A percentile compares a stretch with the other conserved stretches of the same genome.
Evolutionary conservation across 1,284 basidiomycete species (phyloP).

Genomic region (Fistulinella cinereoalba): DNA sequence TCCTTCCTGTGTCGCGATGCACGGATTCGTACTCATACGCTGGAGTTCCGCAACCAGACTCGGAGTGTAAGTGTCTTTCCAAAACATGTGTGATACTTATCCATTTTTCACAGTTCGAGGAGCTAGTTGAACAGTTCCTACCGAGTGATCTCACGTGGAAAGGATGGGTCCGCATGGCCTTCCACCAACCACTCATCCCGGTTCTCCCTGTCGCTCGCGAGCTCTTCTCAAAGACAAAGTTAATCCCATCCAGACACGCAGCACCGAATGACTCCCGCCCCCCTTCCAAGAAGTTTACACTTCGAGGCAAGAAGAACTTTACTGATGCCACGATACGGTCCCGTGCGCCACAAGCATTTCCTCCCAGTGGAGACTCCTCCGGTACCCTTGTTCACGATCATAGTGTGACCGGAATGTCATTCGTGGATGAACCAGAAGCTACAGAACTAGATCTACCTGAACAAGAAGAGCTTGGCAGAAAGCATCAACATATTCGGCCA

Average conservation of each 20-base stretch:
- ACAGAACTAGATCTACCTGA: slow-evolving; percentile 4
- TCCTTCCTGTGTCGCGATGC: slow-evolving; percentile 74
- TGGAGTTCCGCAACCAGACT: slow-evolving; percentile 86
- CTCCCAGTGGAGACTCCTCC: slow-evolving; percentile 16
- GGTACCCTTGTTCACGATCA: not conserved
- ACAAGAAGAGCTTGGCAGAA: slow-evolving; percentile 8
- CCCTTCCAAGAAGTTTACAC: slow-evolving; percentile 22
- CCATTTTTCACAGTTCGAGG: slow-evolving; percentile 58
- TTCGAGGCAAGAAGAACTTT: slow-evolving; percentile 21
- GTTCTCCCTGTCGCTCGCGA: slow-evolving; percentile 73
- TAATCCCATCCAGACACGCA: slow-evolving; percentile 50
- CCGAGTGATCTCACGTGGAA: slow-evolving; percentile 73
- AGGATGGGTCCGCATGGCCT: slow-evolving; percentile 80
- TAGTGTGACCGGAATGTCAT: slow-evolving; percentile 10
- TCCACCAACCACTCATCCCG: slow-evolving; percentile 70
- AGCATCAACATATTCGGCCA: slow-evolving; percentile 20
- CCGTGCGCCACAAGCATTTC: slow-evolving; percentile 17
- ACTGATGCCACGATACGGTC: slow-evolving; percentile 13
- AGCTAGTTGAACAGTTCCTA: slow-evolving; percentile 78
- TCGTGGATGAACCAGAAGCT: slow-evolving; percentile 27
- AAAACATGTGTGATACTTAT: slow-evolving; percentile 3
- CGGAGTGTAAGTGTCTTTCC: slow-evolving; percentile 63
- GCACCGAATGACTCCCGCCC: slow-evolving; percentile 32
- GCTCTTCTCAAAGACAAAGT: slow-evolving; percentile 71
- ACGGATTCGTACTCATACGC: slow-evolving; percentile 64